A percentile compares a stretch with the other conserved stretches of the same genome.
phyloP scores from a whole-genome alignment of 176 grass and related monocot species.

The Triticum urartu region DNA sequence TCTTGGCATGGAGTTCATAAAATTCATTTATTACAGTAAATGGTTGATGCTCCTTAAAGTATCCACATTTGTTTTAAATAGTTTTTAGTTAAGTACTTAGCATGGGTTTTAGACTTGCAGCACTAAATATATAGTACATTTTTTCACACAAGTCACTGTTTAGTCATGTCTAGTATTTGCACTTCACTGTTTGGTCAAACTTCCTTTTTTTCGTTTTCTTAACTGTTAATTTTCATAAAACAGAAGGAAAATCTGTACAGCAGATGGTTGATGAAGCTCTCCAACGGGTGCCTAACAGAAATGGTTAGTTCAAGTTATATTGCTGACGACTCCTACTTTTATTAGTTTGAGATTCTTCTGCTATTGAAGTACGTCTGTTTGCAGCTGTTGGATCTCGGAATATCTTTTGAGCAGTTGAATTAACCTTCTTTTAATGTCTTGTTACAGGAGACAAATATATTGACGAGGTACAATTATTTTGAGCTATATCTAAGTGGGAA shows the following conservation, averaged over 20 bases:
- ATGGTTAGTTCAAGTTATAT: constrained; percentile 55
- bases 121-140: not conserved
- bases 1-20: too few species aligned
- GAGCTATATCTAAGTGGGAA: constrained; percentile 18
- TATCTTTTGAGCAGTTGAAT: constrained; percentile 20
- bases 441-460: constrained; percentile 82
- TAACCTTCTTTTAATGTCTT: constrained; percentile 42
- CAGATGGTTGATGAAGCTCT: constrained; percentile 96
- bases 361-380: not conserved
- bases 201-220: not conserved
- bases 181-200: not conserved
- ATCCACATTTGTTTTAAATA: not conserved
- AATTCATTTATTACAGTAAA: not conserved
- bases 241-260: constrained; percentile 98
- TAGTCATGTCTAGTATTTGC: not conserved
- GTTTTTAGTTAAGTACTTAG: not conserved
- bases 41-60: not conserved
- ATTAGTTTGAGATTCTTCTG: not conserved
- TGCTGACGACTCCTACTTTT: not conserved
- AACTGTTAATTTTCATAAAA: constrained; percentile 20
- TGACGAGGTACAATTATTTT: constrained; percentile 62
- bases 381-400: constrained; percentile 14
- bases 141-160: not conserved
- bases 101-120: not conserved
- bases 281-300: constrained; percentile 64